These are phyloP conservation scores for Decorospora gaudefroyi DNA, from an alignment of 2,329 filamentous ascomycete genomes.

Conservation along the genomic window DNA sequence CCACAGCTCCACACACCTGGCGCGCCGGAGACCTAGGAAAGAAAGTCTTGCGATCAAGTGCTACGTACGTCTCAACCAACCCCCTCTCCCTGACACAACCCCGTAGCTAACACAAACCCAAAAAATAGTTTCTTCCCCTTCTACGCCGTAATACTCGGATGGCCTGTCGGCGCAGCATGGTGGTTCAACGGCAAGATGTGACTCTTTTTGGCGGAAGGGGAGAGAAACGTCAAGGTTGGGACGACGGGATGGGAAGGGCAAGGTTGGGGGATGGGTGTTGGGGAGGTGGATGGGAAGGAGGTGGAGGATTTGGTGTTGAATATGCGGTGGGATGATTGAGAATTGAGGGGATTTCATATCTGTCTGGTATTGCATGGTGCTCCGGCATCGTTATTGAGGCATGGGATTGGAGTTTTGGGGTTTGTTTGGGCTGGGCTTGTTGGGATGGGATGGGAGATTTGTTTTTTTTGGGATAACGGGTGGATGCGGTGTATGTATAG, in stretches of 20 bases:
- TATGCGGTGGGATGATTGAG: conserved; percentile 40
- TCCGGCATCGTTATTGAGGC: too few relatives aligned
- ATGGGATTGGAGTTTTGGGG: neutral
- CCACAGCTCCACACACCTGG: conserved; percentile 31
- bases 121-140: conserved; percentile 36
- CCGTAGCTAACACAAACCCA: conserved; percentile 3
- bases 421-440: neutral
- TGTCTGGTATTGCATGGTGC: too few relatives aligned
- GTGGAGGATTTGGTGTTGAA: conserved; percentile 33
- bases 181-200: conserved; percentile 40
- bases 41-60: conserved; percentile 27
- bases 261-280: neutral
- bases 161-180: conserved; percentile 38
- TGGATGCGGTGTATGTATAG: too few relatives aligned
- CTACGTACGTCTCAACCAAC: conserved; percentile 29
- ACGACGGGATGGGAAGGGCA: neutral
- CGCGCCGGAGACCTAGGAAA: conserved; percentile 30
- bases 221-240: conserved; percentile 7
- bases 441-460: too few relatives aligned
- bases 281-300: conserved; percentile 25
- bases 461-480: too few relatives aligned
- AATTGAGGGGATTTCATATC: neutral
- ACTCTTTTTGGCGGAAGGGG: conserved; percentile 28
- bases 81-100: neutral
- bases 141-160: conserved; percentile 37